A percentile compares a stretch with the other conserved stretches of the same genome.
phyloP scores from a whole-genome alignment of 2,329 filamentous ascomycete genomes.

The Dactylellina cionopaga region DNA sequence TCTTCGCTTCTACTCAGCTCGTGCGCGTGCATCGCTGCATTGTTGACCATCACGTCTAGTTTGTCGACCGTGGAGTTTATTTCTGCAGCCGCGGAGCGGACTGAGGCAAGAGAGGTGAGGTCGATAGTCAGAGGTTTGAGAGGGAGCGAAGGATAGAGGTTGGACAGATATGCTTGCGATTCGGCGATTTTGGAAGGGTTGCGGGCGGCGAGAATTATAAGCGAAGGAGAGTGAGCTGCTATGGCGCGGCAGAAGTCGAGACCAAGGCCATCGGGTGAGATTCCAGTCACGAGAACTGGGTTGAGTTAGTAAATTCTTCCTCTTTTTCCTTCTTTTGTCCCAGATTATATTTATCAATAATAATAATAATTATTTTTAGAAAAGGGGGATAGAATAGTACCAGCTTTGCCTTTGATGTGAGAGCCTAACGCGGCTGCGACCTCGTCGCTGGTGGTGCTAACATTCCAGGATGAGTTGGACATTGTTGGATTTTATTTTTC shows the following conservation, averaged over 20 bases:
- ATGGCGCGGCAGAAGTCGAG: constrained; percentile 60
- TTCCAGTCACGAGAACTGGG: constrained; percentile 62
- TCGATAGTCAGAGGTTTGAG: constrained; percentile 61
- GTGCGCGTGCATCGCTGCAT: constrained; percentile 60
- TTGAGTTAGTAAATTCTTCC: background rate
- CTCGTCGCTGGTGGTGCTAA: constrained; percentile 47
- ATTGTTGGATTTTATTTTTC: constrained; percentile 29
- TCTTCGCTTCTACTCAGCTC: constrained; percentile 58
- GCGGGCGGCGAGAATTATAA: constrained; percentile 65
- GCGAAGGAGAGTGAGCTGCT: constrained; percentile 61
- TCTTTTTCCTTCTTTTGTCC: no score
- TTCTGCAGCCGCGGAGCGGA: constrained; percentile 61
- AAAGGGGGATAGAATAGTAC: constrained; percentile 4
- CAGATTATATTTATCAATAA: no score
- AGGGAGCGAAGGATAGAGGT: constrained; percentile 59
- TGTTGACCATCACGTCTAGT: constrained; percentile 63
- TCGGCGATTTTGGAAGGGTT: constrained; percentile 61
- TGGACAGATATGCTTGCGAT: constrained; percentile 60
- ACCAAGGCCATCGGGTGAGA: constrained; percentile 62
- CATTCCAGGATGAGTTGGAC: constrained; percentile 42
- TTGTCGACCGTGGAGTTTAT: constrained; percentile 59
- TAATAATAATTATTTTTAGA: background rate
- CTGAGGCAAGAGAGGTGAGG: constrained; percentile 61
- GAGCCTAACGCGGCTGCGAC: constrained; percentile 31
- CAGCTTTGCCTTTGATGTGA: constrained; percentile 41